Percentiles rank a stretch among this genome's conserved stretches.
Evolutionary conservation across 495 filamentous ascomycete genomes (phyloP).

Genomic region (Tuber calosporum): DNA sequence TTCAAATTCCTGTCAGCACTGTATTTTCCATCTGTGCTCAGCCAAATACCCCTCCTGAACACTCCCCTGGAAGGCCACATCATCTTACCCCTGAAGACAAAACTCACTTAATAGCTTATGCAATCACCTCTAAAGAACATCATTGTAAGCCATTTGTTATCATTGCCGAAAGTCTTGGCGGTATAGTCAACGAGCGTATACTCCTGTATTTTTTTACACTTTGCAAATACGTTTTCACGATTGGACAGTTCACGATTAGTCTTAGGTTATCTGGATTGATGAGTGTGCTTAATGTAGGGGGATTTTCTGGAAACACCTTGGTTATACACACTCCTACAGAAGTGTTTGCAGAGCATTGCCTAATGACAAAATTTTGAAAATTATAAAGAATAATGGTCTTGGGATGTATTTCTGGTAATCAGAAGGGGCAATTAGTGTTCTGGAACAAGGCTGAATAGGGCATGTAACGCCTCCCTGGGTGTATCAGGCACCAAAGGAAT

Average conservation of each 20-base stretch:
- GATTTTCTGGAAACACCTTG: neutral
- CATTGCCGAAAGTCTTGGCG: neutral
- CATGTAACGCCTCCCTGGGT: too few species aligned
- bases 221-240: too few species aligned
- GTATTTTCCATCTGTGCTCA: slow-evolving; percentile 7
- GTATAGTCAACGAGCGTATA: neutral
- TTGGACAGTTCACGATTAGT: too few species aligned
- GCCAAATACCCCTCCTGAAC: neutral
- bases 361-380: slow-evolving; percentile 4
- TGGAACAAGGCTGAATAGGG: slow-evolving; percentile 6
- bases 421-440: neutral
- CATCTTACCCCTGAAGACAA: neutral
- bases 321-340: neutral
- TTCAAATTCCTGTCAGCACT: neutral
- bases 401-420: slow-evolving; percentile 3
- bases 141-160: neutral
- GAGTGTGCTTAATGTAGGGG: too few species aligned
- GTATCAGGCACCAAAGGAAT: too few species aligned
- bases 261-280: too few species aligned
- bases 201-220: too few species aligned
- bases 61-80: neutral
- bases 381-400: slow-evolving; percentile 3
- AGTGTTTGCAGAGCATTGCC: neutral
- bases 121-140: neutral
- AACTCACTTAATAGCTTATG: neutral